Evolutionary conservation across 768 basidiomycete species (phyloP).

Genomic region (Suillus paluster): DNA sequence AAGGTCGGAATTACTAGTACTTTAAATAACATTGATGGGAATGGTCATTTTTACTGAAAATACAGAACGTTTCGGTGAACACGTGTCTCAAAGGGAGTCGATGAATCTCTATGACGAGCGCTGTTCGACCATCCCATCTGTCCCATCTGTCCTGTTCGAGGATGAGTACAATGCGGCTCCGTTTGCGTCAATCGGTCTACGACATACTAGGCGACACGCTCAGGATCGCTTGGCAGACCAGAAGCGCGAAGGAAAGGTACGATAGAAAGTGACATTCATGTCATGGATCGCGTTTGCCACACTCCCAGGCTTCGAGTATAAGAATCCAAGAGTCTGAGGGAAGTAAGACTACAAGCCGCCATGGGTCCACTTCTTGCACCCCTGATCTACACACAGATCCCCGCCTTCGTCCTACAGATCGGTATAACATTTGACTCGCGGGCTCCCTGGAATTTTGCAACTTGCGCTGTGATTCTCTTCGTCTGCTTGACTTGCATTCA

Average conservation of each 20-base stretch:
- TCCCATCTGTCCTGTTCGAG: background rate
- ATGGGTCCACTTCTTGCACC: background rate
- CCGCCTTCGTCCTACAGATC: background rate
- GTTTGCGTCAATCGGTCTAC: background rate
- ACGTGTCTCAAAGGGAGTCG: background rate
- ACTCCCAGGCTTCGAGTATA: background rate
- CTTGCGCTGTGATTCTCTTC: background rate
- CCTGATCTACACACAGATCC: background rate
- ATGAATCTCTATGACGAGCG: background rate
- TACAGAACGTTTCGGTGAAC: background rate
- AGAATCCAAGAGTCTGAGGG: background rate
- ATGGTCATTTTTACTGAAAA: background rate
- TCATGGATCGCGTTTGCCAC: background rate
- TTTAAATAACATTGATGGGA: no score
- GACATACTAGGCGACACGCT: background rate
- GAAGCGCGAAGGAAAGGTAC: background rate
- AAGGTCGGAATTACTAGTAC: background rate
- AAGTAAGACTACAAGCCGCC: no score
- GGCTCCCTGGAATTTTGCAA: background rate
- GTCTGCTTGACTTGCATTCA: slow-evolving; percentile 2
- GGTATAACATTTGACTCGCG: background rate
- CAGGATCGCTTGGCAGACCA: background rate
- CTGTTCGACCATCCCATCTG: no score
- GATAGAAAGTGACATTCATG: background rate
- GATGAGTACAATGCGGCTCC: background rate